Evolutionary conservation across 164 flowering plant genomes (phyloP), one percentile per base, ranked within the genome.

Genomic region (Umbilicus rupestris): DNA sequence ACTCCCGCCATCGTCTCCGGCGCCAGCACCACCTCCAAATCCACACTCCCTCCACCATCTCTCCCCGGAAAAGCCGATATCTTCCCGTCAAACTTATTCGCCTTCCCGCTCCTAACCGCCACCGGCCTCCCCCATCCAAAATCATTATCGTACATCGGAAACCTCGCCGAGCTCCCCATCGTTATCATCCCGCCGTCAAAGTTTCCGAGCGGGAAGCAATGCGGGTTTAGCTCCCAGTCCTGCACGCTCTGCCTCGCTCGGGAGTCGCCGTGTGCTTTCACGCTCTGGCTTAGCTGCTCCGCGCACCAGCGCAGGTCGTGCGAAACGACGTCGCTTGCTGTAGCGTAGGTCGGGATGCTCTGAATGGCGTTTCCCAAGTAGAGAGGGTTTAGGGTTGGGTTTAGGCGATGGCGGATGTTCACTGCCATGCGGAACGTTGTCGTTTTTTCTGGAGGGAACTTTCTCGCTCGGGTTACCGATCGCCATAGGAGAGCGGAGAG

Each of bases 91-190:
- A 90, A 89, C 64, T 89, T 90, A 71, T 89, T 87, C 0, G 94
- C 88, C 24, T 74, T 49, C 0, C 98, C 97, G 73, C 96, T 89
- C 52, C 97, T 70, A 0, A 89, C 82, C 5, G 92, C 94, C 66
- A 90, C 14, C 6, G 98, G 94, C 45, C 80, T 74, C 1, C 98
- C 98, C 96, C 93, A 88, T 73, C 98, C 98, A 68, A 92, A 87
- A 71, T 90, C 97, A 69, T 84, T 84, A 42, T 85, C 92, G 75
- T 86, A 90, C 94, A 87, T 90, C 1, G 94, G 94, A 47, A 93
- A 90, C 59, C 98, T 69, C 24, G 94, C 85, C 6, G 97, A 90
- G 69, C 94, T 85, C 1, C 97, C 98, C 92, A 93, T 87, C 7
- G 91, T 83, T 35, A 90, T 70, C 67, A 79, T 62, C 17, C 88